Evolutionary conservation across 2,329 filamentous ascomycete species (phyloP).

Genomic region (Xylariaceae sp.): DNA sequence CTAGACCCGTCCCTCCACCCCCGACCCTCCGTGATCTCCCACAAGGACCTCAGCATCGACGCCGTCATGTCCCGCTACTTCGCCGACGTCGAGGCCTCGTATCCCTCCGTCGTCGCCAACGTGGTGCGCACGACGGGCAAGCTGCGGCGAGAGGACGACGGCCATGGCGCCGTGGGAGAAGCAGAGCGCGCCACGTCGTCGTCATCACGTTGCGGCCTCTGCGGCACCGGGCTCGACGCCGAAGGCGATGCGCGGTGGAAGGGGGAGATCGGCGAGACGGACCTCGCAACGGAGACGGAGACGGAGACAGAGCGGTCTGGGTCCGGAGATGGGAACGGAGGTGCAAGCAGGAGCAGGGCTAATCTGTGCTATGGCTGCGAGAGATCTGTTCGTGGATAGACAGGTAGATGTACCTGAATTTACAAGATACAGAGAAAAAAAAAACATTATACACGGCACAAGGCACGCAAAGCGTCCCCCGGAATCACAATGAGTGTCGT

Average conservation of each 20-base stretch:
- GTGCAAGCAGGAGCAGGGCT: conserved; percentile 17
- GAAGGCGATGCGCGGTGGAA: conserved; percentile 60
- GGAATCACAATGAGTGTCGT: too few relatives aligned
- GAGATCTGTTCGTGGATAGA: conserved; percentile 53
- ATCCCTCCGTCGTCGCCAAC: conserved; percentile 89
- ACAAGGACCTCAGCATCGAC: conserved; percentile 82
- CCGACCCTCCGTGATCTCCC: conserved; percentile 47
- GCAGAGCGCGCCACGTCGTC: conserved; percentile 8
- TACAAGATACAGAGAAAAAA: too few relatives aligned
- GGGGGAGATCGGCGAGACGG: conserved; percentile 52
- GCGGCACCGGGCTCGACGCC: conserved; percentile 62
- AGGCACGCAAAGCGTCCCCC: too few relatives aligned
- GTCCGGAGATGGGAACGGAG: conserved; percentile 8
- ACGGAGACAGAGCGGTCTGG: background rate
- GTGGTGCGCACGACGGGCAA: conserved; percentile 91
- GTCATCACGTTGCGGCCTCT: conserved; percentile 60
- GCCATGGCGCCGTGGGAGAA: conserved; percentile 13
- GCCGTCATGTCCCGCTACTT: conserved; percentile 89
- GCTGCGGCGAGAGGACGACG: conserved; percentile 48
- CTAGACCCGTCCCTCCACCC: conserved; percentile 38
- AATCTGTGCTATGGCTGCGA: conserved; percentile 70
- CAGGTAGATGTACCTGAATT: background rate
- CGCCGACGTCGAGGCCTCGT: conserved; percentile 75
- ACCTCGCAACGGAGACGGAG: conserved; percentile 15
- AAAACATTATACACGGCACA: too few relatives aligned